These are phyloP conservation scores for Areca catechu DNA, from an alignment of 176 grass and related monocot species.

Conservation along the genomic window DNA sequence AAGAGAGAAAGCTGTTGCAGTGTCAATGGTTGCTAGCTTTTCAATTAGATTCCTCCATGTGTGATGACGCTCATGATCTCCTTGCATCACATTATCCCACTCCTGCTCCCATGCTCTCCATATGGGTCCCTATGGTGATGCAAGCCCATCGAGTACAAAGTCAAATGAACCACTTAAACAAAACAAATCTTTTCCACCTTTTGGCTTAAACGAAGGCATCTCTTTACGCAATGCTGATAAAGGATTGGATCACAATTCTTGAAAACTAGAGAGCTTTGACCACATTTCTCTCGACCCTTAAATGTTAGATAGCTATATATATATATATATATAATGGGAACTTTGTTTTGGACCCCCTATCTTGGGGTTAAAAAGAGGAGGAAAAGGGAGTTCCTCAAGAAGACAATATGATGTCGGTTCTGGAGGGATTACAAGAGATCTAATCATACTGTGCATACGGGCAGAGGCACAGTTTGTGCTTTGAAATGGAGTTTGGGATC, in stretches of 20 bases:
- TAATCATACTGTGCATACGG: background rate
- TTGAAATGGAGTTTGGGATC: background rate
- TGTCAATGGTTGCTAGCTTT: conserved; percentile 49
- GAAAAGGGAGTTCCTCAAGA: background rate
- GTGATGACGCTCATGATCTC: conserved; percentile 50
- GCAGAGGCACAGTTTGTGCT: background rate
- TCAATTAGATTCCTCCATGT: conserved; percentile 40
- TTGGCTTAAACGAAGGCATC: background rate
- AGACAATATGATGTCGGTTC: background rate
- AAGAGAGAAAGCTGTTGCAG: conserved; percentile 23
- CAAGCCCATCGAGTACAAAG: background rate
- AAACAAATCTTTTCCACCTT: background rate
- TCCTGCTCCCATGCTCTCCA: background rate
- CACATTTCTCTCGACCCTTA: background rate
- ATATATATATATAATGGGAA: too few species aligned
- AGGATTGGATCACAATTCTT: background rate
- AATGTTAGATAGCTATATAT: background rate
- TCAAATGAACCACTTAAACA: background rate
- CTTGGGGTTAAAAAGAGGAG: background rate
- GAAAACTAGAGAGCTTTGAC: conserved; percentile 1
- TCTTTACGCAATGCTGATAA: background rate
- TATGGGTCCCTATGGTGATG: background rate
- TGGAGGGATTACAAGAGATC: background rate
- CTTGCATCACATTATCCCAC: conserved; percentile 4
- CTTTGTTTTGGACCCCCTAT: background rate